Percentiles rank a stretch among this genome's conserved stretches.
phyloP scores from a whole-genome alignment of 2,329 filamentous ascomycete species.

The Sporothrix variecibatus region DNA sequence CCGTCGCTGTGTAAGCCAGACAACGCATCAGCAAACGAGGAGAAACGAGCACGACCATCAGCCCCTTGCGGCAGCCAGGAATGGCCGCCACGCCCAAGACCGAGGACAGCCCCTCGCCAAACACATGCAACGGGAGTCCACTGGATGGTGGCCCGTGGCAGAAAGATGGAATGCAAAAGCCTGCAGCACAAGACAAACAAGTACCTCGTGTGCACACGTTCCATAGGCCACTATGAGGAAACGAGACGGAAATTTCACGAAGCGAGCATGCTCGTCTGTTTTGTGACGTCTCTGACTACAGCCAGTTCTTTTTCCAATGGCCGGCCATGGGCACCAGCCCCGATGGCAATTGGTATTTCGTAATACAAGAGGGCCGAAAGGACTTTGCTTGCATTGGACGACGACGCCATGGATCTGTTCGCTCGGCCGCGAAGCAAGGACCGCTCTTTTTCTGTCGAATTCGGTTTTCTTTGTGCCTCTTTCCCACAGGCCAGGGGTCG shows the following conservation, averaged over 20 bases:
- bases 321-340: background rate
- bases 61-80: background rate
- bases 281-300: background rate
- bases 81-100: background rate
- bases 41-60: background rate
- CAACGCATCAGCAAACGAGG: background rate
- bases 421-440: background rate
- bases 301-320: background rate
- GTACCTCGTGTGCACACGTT: background rate
- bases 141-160: background rate
- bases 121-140: background rate
- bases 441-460: background rate
- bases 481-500: slow-evolving; percentile 14
- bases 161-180: background rate
- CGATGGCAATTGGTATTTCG: background rate
- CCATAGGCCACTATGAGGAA: background rate
- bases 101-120: background rate
- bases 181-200: background rate
- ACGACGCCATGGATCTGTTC: background rate
- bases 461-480: background rate
- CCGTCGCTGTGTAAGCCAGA: slow-evolving; percentile 12
- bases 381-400: background rate
- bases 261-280: background rate
- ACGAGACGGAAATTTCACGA: background rate
- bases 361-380: background rate